phyloP scores from a whole-genome alignment of 768 basidiomycete genomes.

The Leccinum incarnatum region DNA sequence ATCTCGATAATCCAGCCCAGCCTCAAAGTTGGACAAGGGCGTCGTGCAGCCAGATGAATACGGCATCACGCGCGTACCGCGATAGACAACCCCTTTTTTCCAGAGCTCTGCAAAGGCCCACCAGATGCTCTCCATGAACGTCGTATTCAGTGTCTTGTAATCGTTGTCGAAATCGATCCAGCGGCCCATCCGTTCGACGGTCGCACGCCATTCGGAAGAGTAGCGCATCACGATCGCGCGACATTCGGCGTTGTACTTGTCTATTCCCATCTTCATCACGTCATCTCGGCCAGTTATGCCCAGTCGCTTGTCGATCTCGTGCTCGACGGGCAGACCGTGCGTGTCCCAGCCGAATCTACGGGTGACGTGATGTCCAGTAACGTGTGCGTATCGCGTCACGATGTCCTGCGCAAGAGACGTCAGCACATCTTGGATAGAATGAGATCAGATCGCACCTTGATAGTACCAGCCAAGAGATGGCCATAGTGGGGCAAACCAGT shows the following conservation, averaged over 20 bases:
- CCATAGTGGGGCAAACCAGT: slow-evolving; percentile 97
- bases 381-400: slow-evolving; percentile 92
- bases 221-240: slow-evolving; percentile 97
- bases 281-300: slow-evolving; percentile 91
- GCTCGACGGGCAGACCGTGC: slow-evolving; percentile 97
- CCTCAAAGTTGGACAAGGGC: slow-evolving; percentile 96
- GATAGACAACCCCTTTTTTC: slow-evolving; percentile 89
- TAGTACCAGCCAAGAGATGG: slow-evolving; percentile 87
- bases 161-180: slow-evolving; percentile 99
- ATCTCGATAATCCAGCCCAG: slow-evolving; percentile 87
- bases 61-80: slow-evolving; percentile 94
- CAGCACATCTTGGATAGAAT: not conserved
- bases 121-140: slow-evolving; percentile 99
- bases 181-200: slow-evolving; percentile 96
- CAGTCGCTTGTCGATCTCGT: slow-evolving; percentile 97
- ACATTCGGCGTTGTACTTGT: slow-evolving; percentile 96
- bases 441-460: slow-evolving; percentile 62
- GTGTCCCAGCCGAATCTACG: slow-evolving; percentile 99
- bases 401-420: slow-evolving; percentile 67
- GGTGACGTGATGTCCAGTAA: slow-evolving; percentile 88
- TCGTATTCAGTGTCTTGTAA: slow-evolving; percentile 92
- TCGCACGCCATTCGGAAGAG: slow-evolving; percentile 87
- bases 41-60: slow-evolving; percentile 97
- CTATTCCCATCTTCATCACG: slow-evolving; percentile 93
- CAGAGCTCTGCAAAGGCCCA: slow-evolving; percentile 96